Conservation (phyloP, 2,329 filamentous ascomycete species). For the Ophiostoma sp. region DNA sequence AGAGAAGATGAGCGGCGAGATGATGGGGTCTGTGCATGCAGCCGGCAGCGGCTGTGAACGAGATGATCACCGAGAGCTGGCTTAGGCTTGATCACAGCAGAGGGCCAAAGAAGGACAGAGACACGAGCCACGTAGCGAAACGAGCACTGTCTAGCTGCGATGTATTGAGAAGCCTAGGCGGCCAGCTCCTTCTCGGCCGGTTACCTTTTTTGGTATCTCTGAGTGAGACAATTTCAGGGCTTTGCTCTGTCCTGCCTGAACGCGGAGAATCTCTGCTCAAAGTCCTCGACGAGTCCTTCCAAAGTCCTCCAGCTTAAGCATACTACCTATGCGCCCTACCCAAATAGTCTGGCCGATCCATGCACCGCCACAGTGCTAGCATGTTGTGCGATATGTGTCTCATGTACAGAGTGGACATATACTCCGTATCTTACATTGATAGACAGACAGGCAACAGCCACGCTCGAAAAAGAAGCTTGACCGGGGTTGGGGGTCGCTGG, state of each 20-base stretch:
- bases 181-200: conserved; percentile 1
- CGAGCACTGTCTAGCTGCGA: not conserved
- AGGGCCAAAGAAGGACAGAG: too few relatives aligned
- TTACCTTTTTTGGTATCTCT: not conserved
- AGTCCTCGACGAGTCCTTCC: not conserved
- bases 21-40: not conserved
- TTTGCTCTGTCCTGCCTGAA: too few relatives aligned
- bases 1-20: not conserved
- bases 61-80: not conserved
- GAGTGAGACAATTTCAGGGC: not conserved
- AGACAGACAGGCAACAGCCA: not conserved
- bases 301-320: not conserved
- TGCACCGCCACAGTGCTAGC: not conserved
- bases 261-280: not conserved
- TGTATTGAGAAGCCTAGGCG: not conserved
- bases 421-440: not conserved
- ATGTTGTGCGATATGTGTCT: not conserved
- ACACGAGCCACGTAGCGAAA: not conserved
- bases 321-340: not conserved
- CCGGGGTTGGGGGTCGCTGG: not conserved
- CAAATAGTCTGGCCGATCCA: not conserved
- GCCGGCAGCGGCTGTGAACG: not conserved
- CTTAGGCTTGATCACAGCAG: not conserved
- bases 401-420: not conserved
- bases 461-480: not conserved